These are phyloP conservation scores for Waltiozyma sp. DNA, from an alignment of 1,139 yeast genomes.

Conservation along the genomic window DNA sequence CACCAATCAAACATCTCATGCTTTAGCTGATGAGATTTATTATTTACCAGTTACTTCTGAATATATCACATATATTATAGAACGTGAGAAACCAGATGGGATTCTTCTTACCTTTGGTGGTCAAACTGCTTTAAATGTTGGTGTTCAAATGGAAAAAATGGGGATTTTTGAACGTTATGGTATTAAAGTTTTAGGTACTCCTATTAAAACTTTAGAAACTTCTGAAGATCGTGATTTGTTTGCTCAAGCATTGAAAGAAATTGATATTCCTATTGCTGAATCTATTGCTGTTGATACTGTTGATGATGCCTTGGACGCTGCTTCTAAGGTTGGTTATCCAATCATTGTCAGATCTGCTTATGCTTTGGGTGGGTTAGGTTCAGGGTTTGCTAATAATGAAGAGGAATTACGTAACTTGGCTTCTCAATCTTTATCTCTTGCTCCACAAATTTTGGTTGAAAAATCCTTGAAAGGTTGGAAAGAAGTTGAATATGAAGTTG, in stretches of 20 bases:
- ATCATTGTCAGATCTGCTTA: conserved; percentile 96
- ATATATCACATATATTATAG: conserved; percentile 85
- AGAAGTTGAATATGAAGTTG: conserved; percentile 97
- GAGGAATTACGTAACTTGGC: conserved; percentile 78
- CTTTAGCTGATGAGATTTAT: conserved; percentile 90
- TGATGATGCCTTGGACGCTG: conserved; percentile 87
- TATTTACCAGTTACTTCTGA: conserved; percentile 95
- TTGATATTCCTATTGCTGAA: conserved; percentile 90
- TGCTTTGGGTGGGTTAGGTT: conserved; percentile 96
- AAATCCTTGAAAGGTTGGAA: conserved; percentile 98
- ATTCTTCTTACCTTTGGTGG: conserved; percentile 95
- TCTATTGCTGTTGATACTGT: conserved; percentile 90
- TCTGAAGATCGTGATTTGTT: conserved; percentile 96
- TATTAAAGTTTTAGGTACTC: conserved; percentile 94
- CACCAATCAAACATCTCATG: conserved; percentile 93
- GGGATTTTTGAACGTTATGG: conserved; percentile 87
- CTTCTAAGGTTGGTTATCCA: conserved; percentile 82
- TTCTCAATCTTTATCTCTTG: conserved; percentile 75
- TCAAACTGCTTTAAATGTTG: conserved; percentile 93
- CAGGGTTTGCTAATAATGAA: conserved; percentile 86
- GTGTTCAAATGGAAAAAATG: conserved; percentile 86
- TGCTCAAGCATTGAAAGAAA: conserved; percentile 89
- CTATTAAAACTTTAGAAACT: conserved; percentile 87
- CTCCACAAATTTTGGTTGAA: conserved; percentile 94
- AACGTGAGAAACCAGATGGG: conserved; percentile 94